These are phyloP conservation scores for Pythium scleroteichum DNA, from an alignment of 352 stramenopile species.

Conservation along the genomic window DNA sequence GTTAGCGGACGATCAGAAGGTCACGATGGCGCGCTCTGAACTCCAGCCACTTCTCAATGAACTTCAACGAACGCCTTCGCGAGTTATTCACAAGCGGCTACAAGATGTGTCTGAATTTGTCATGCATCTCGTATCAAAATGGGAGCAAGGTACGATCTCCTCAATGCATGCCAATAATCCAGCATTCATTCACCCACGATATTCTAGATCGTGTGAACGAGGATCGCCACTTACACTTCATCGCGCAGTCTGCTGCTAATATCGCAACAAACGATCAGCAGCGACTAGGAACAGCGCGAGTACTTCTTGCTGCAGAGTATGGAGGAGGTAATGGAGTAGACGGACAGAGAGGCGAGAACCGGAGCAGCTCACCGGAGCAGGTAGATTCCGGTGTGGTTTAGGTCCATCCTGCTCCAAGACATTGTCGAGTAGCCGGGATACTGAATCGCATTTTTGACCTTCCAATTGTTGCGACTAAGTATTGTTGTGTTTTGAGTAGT, in stretches of 20 bases:
- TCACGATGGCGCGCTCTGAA: slow-evolving; percentile 56
- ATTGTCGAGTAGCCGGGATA: too few species aligned
- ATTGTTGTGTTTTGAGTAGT: neutral
- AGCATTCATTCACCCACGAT: neutral
- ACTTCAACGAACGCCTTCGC: slow-evolving; percentile 53
- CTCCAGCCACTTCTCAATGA: slow-evolving; percentile 66
- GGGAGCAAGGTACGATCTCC: slow-evolving; percentile 53
- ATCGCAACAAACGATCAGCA: slow-evolving; percentile 9
- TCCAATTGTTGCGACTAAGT: neutral
- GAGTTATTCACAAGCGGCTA: slow-evolving; percentile 72
- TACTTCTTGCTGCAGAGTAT: slow-evolving; percentile 11
- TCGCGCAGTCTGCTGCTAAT: slow-evolving; percentile 23
- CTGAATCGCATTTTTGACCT: too few species aligned
- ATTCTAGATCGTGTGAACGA: slow-evolving; percentile 23
- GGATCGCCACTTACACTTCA: slow-evolving; percentile 28
- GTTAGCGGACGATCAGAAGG: slow-evolving; percentile 56
- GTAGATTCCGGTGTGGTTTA: slow-evolving; percentile 17
- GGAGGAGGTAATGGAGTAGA: slow-evolving; percentile 7
- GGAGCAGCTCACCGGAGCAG: neutral
- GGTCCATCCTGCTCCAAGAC: neutral
- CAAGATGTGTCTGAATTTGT: slow-evolving; percentile 81
- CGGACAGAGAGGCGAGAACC: slow-evolving; percentile 10
- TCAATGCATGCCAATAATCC: neutral
- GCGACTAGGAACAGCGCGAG: slow-evolving; percentile 8
- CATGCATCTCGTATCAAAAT: slow-evolving; percentile 64